These are phyloP conservation scores for Iris pallida DNA, from an alignment of 116 monocot genomes.

Conservation along the genomic window DNA sequence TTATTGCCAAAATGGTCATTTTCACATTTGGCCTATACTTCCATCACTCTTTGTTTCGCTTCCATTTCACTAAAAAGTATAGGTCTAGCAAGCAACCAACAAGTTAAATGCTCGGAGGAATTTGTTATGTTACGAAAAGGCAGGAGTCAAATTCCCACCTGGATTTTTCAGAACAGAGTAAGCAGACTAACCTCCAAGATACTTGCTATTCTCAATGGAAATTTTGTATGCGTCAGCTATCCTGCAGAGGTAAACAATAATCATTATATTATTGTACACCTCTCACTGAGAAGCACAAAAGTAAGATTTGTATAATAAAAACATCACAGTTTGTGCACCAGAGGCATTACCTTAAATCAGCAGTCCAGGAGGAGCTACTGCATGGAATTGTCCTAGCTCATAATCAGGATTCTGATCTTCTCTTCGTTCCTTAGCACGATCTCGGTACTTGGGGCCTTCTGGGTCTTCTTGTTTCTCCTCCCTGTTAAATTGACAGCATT, in stretches of 20 bases:
- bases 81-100: background rate
- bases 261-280: background rate
- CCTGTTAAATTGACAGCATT: slow-evolving; percentile 30
- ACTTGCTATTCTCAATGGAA: slow-evolving; percentile 99
- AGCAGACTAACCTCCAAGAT: slow-evolving; percentile 87
- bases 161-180: background rate
- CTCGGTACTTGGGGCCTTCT: slow-evolving; percentile 86
- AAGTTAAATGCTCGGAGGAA: background rate
- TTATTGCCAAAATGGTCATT: background rate
- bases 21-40: no score
- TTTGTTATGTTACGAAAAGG: background rate
- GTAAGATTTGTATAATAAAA: background rate
- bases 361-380: slow-evolving; percentile 90
- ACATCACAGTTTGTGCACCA: background rate
- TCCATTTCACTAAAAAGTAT: background rate
- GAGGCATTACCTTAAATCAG: slow-evolving; percentile 57
- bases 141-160: background rate
- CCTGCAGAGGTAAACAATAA: slow-evolving; percentile 38
- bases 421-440: slow-evolving; percentile 96
- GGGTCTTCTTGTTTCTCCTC: slow-evolving; percentile 86
- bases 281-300: background rate
- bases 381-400: slow-evolving; percentile 95
- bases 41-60: background rate
- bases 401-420: slow-evolving; percentile 99
- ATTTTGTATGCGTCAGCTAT: slow-evolving; percentile 78